Conservation (phyloP, 2,329 filamentous ascomycete genomes). For the Stachybotrys elegans region DNA sequence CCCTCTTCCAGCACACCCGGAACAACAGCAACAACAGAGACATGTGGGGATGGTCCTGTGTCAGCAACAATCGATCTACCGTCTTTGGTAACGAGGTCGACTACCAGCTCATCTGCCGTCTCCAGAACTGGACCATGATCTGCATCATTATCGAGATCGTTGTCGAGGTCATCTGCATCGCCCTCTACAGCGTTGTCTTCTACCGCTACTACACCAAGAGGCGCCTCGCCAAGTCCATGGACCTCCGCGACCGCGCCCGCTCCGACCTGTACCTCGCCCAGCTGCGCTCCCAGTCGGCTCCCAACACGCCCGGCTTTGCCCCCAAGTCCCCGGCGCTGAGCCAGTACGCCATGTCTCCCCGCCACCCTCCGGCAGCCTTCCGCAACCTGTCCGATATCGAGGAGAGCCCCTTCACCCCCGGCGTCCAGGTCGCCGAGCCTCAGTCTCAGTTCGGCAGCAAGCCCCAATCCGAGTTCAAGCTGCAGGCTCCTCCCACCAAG, state of each 20-base stretch:
- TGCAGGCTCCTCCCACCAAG: constrained; percentile 79
- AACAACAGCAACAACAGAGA: constrained; percentile 70
- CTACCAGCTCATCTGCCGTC: constrained; percentile 85
- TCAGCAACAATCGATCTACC: constrained; percentile 74
- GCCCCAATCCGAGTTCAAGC: constrained; percentile 64
- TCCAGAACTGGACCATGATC: constrained; percentile 90
- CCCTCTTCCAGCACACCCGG: constrained; percentile 74
- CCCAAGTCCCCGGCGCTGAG: constrained; percentile 55
- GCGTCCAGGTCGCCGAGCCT: constrained; percentile 54
- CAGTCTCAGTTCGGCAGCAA: constrained; percentile 54
- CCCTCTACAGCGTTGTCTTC: constrained; percentile 91
- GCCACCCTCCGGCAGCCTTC: constrained; percentile 55
- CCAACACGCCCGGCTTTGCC: constrained; percentile 87
- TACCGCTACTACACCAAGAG: constrained; percentile 98
- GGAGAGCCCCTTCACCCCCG: constrained; percentile 47
- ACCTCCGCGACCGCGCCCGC: constrained; percentile 86
- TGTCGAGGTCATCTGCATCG: constrained; percentile 84
- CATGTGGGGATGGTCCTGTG: constrained; percentile 98
- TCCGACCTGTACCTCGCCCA: constrained; percentile 92
- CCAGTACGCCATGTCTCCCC: constrained; percentile 51
- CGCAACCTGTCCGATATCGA: constrained; percentile 43
- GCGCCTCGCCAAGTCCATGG: constrained; percentile 94
- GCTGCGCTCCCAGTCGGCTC: constrained; percentile 78
- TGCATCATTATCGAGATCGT: constrained; percentile 97
- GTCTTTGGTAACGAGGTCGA: constrained; percentile 77